phyloP scores from a whole-genome alignment of 495 filamentous ascomycete genomes.

The Glutinoglossum americanum region DNA sequence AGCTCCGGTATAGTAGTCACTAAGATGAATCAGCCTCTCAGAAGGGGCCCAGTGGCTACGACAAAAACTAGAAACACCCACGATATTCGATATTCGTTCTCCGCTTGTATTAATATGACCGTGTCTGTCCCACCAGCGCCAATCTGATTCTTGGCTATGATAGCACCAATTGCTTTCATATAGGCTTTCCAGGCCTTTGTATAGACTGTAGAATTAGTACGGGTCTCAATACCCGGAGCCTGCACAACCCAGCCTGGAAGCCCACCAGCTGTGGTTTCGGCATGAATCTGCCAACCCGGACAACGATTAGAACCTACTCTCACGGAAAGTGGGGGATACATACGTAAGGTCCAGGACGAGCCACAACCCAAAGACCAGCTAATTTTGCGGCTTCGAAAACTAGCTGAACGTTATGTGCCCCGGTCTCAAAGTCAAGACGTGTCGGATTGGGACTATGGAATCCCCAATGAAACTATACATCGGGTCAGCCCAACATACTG shows the following conservation, averaged over 20 bases:
- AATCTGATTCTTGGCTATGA: constrained; percentile 10
- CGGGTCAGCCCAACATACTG: background rate
- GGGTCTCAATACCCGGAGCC: constrained; percentile 6
- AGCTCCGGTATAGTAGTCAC: background rate
- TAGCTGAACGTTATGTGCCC: constrained; percentile 9
- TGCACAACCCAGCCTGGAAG: constrained; percentile 10
- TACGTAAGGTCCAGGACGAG: constrained; percentile 9
- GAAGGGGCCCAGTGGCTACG: background rate
- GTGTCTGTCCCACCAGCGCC: constrained; percentile 5
- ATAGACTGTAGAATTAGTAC: constrained; percentile 8
- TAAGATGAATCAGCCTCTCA: background rate
- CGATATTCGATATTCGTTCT: constrained; percentile 9
- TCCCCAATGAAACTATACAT: constrained; percentile 1
- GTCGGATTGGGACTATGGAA: constrained; percentile 9
- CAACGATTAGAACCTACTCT: background rate
- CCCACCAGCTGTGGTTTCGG: constrained; percentile 12
- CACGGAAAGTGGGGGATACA: background rate
- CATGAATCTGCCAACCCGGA: constrained; percentile 7
- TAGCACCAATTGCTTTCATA: constrained; percentile 9
- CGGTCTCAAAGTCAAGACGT: constrained; percentile 10
- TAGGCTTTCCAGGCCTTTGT: constrained; percentile 9
- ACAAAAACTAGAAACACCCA: background rate
- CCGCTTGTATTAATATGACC: constrained; percentile 12
- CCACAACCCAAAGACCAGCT: constrained; percentile 12
- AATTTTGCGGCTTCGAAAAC: constrained; percentile 11